Conservation (phyloP, 2,329 filamentous ascomycete species). For the Verticillium albo-atrum region DNA sequence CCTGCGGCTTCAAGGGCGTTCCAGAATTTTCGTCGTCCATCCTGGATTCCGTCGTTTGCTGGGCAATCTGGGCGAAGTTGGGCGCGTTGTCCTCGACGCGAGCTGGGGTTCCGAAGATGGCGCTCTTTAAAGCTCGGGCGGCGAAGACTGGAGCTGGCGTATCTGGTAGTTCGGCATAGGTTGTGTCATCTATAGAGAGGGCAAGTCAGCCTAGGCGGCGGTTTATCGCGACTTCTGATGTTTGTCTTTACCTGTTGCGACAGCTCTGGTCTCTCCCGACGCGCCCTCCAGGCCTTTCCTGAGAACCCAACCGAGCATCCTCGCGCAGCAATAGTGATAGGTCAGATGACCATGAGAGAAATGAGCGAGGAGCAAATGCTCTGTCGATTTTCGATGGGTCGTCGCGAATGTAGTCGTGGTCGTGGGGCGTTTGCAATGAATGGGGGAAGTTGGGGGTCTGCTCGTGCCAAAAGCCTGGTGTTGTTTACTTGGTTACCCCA, state of each 20-base stretch:
- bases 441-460: not conserved
- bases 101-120: constrained; percentile 57
- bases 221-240: not conserved
- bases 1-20: constrained; percentile 45
- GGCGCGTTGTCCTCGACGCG: constrained; percentile 27
- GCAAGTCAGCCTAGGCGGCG: not conserved
- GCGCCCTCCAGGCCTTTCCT: constrained; percentile 38
- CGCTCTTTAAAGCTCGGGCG: constrained; percentile 59
- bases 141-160: constrained; percentile 65
- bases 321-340: not conserved
- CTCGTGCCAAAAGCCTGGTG: not conserved
- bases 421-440: not conserved
- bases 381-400: constrained; percentile 3
- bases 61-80: constrained; percentile 13
- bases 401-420: not conserved
- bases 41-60: constrained; percentile 4
- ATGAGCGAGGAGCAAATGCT: not conserved
- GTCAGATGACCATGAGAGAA: not conserved
- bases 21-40: constrained; percentile 22
- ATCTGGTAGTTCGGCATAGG: constrained; percentile 54
- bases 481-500: constrained; percentile 21
- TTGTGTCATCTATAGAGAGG: constrained; percentile 27
- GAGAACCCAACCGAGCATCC: constrained; percentile 59
- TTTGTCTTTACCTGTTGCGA: constrained; percentile 19
- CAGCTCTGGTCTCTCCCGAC: constrained; percentile 24